A percentile compares a stretch with the other conserved stretches of the same genome.
Conservation (phyloP, 345 rosid genomes). For the Brassica cretica region DNA sequence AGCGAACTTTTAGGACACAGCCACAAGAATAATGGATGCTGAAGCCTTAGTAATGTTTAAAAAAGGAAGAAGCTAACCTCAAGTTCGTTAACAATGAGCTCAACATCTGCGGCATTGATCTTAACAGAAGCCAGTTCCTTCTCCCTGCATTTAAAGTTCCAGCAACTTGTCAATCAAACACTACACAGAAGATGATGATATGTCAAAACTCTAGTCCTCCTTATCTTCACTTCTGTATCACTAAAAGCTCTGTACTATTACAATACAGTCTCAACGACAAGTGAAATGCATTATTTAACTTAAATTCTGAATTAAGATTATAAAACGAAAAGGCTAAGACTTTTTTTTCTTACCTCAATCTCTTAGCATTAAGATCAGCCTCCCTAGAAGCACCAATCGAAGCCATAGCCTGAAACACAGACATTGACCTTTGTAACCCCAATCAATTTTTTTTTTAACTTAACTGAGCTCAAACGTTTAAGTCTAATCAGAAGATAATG, state of each 20-base stretch:
- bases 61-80: constrained; percentile 54
- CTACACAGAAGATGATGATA: background rate
- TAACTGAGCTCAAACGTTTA: constrained; percentile 1
- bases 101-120: constrained; percentile 88
- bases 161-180: background rate
- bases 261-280: constrained; percentile 2
- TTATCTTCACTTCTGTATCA: background rate
- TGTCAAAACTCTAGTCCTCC: background rate
- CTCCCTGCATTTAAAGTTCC: constrained; percentile 52
- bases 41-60: background rate
- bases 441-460: background rate
- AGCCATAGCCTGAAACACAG: constrained; percentile 82
- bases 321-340: background rate
- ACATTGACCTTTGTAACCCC: background rate
- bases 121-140: constrained; percentile 96
- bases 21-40: background rate
- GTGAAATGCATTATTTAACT: background rate
- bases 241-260: background rate
- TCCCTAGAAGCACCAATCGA: constrained; percentile 84
- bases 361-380: constrained; percentile 84
- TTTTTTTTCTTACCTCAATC: constrained; percentile 55
- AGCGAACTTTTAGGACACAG: background rate
- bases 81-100: constrained; percentile 84
- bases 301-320: background rate
- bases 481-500: background rate